Percentiles rank a stretch among this genome's conserved stretches.
Conservation (phyloP, 1,284 basidiomycete genomes). For the Microbotryum violaceum region DNA sequence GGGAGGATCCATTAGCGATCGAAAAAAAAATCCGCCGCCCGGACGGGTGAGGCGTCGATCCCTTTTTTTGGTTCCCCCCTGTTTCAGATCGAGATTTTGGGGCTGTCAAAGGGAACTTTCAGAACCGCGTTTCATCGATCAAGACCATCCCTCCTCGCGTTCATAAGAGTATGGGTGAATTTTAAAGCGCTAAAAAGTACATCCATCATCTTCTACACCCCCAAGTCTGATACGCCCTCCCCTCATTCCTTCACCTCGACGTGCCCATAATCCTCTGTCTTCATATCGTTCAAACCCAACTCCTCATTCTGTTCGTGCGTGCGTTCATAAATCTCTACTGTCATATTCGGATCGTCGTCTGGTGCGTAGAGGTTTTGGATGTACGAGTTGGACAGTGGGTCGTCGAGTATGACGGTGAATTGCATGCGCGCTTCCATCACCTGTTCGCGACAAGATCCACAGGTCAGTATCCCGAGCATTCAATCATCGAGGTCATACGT, state of each 20-base stretch:
- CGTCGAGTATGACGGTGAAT: slow-evolving; percentile 90
- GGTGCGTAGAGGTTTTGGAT: slow-evolving; percentile 74
- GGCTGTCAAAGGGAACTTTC: no score
- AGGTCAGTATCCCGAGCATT: not conserved
- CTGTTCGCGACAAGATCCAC: slow-evolving; percentile 40
- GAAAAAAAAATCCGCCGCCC: no score
- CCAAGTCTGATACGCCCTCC: not conserved
- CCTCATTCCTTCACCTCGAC: not conserved
- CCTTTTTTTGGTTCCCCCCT: no score
- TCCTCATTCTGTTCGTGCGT: slow-evolving; percentile 91
- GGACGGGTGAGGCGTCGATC: no score
- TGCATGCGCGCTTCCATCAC: slow-evolving; percentile 66
- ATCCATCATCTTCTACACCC: no score
- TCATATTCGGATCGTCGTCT: slow-evolving; percentile 44
- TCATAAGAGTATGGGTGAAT: no score
- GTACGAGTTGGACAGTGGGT: slow-evolving; percentile 92
- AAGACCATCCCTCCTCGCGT: no score
- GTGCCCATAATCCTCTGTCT: slow-evolving; percentile 67
- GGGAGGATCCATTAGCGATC: no score
- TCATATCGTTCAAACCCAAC: slow-evolving; percentile 92
- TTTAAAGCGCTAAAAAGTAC: no score
- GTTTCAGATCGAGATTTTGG: no score
- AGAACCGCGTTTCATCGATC: no score
- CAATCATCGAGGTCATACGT: not conserved
- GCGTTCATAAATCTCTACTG: slow-evolving; percentile 71